Evolutionary conservation across 768 basidiomycete genomes (phyloP), one percentile per base, ranked within the genome.

Genomic region (Suillus bovinus): DNA sequence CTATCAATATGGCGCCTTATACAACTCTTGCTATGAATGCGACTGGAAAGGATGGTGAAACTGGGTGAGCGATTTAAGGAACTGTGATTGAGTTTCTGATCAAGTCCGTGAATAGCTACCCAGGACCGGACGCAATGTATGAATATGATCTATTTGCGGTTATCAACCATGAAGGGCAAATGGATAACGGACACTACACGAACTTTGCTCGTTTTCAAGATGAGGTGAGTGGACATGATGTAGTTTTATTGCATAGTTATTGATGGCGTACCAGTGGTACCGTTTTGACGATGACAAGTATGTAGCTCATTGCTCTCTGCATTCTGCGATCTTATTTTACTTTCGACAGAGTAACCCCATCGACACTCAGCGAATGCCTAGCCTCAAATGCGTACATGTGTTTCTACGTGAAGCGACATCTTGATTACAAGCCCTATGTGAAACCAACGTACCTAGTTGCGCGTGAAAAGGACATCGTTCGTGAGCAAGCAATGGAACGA

Each of bases 111-210:
- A 29, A 36, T 64, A 85, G 81, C 46, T 75, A 80, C 62, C 78
- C 80, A 4, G 86, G 85, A 7, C 86, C 91, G 0, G 82, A 86
- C 31, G 80, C 82, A 14, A 80, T 93, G 79, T 96, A 91, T 72
- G 87, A 91, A 54, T 98, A 96, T 71, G 93, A 96, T 70, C 84
- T 98, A 3, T 94, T 95, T 69, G 90, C 92, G 29, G 94, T 97
- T 42, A 90, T 99, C 63, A 94, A 92, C 67, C 95, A 98, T 73
- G 94, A 97, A 74, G 96, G 96, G 6, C 90, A 91, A 72, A 86
- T 97, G 70, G 89, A 96, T 73, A 96, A 93, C 60, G 96, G 96
- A 0, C 96, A 99, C 70, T 99, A 97, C 74, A 94, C 90, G 33
- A 91, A 90, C 71, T 95, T 84, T 73, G 89, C 91, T 17, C 84